These are phyloP conservation scores for Anacardium occidentale DNA, from an alignment of 345 rosid species.

Conservation along the genomic window DNA sequence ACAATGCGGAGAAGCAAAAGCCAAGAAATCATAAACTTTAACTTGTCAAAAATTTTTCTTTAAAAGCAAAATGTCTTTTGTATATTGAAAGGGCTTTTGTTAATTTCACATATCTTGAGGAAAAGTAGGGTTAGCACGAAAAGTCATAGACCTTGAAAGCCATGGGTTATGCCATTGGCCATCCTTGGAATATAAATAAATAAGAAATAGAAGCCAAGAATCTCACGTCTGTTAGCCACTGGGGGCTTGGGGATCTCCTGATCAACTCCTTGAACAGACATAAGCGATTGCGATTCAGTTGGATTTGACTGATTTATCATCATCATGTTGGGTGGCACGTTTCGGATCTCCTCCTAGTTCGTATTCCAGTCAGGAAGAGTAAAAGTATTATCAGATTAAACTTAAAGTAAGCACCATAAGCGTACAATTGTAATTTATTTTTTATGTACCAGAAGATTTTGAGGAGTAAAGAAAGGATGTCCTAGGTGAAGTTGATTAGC, in stretches of 20 bases:
- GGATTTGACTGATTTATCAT: constrained; percentile 64
- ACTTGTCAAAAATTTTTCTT: neutral
- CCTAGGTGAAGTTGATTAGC: constrained; percentile 79
- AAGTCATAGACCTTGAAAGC: constrained; percentile 6
- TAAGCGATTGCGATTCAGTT: constrained; percentile 33
- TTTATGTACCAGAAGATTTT: constrained; percentile 57
- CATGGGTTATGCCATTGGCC: neutral
- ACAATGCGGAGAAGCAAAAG: constrained; percentile 16
- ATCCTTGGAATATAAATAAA: neutral
- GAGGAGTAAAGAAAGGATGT: constrained; percentile 72
- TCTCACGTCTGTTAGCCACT: constrained; percentile 79
- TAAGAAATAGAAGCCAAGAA: constrained; percentile 10
- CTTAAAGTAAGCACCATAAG: neutral
- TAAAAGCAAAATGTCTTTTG: neutral
- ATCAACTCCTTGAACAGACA: constrained; percentile 54
- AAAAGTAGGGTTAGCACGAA: constrained; percentile 10
- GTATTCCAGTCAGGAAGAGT: neutral
- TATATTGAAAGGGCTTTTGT: neutral
- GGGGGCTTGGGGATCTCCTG: constrained; percentile 69
- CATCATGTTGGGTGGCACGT: constrained; percentile 58
- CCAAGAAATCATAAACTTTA: constrained; percentile 1
- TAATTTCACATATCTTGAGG: neutral
- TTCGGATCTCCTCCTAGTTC: constrained; percentile 79
- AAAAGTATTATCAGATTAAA: neutral
- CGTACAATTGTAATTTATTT: neutral